A percentile compares a stretch with the other conserved stretches of the same genome.
These are phyloP conservation scores for Theileria orientalis DNA, from an alignment of 169 alveolate genomes.

Conservation along the genomic window DNA sequence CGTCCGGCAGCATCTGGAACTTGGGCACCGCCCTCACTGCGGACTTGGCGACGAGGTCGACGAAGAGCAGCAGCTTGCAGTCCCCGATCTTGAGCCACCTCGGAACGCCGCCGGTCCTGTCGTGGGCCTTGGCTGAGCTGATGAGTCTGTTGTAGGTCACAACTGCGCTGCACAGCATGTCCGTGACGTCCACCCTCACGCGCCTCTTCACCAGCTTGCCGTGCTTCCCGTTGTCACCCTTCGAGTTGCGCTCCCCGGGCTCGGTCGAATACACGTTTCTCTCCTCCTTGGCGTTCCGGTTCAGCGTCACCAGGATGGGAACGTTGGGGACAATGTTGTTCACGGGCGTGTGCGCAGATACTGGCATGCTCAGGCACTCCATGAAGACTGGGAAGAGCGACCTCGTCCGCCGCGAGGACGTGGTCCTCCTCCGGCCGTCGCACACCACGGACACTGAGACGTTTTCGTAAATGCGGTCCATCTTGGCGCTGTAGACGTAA, in stretches of 20 bases:
- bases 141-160: conserved; percentile 49
- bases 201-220: conserved; percentile 16
- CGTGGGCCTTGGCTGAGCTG: conserved; percentile 46
- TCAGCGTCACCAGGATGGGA: conserved; percentile 39
- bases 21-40: conserved; percentile 82
- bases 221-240: background rate
- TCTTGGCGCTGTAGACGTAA: conserved; percentile 66
- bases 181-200: conserved; percentile 48
- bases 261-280: background rate
- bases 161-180: conserved; percentile 29
- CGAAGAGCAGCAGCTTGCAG: conserved; percentile 75
- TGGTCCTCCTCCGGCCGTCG: conserved; percentile 16
- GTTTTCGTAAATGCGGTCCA: conserved; percentile 24
- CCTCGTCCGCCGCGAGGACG: conserved; percentile 25
- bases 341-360: conserved; percentile 27
- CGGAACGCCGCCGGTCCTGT: conserved; percentile 71
- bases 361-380: conserved; percentile 48
- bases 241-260: background rate
- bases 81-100: conserved; percentile 85
- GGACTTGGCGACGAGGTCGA: conserved; percentile 77
- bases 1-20: conserved; percentile 83
- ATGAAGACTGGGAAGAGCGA: conserved; percentile 61
- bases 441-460: conserved; percentile 45
- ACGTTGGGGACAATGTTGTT: conserved; percentile 40
- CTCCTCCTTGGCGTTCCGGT: background rate